Evolutionary conservation across 495 filamentous ascomycete species (phyloP).

Genomic region (Penicillium atrosanguineum): DNA sequence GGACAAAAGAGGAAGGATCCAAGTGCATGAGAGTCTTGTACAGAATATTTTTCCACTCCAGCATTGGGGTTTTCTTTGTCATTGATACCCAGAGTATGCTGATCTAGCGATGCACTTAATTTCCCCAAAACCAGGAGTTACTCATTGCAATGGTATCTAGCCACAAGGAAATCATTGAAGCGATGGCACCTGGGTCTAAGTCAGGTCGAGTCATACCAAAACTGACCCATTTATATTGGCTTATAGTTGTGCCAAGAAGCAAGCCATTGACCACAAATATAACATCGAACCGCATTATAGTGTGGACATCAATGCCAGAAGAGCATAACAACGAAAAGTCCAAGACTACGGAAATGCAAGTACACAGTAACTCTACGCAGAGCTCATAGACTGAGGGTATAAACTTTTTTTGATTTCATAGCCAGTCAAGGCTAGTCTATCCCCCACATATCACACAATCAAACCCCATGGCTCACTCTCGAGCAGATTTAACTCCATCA

Average conservation of each 20-base stretch:
- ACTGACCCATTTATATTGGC: neutral
- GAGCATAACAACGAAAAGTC: neutral
- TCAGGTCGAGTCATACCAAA: neutral
- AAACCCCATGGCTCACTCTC: conserved; percentile 17
- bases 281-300: no score
- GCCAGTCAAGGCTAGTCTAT: conserved; percentile 24
- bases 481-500: conserved; percentile 5
- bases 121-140: neutral
- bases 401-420: conserved; percentile 31
- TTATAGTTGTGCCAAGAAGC: neutral
- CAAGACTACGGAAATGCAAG: neutral
- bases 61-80: neutral
- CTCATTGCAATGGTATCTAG: no score
- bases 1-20: conserved; percentile 24
- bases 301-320: neutral
- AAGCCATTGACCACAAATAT: no score
- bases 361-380: neutral
- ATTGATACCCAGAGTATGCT: neutral
- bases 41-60: neutral
- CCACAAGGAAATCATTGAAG: neutral
- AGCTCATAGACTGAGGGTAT: conserved; percentile 19
- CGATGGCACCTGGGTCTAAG: neutral
- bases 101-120: neutral
- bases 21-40: neutral
- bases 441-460: conserved; percentile 19